Percentiles rank a stretch among this genome's conserved stretches.
Conservation (phyloP, 2,329 filamentous ascomycete genomes). For the Penicillium sp. region DNA sequence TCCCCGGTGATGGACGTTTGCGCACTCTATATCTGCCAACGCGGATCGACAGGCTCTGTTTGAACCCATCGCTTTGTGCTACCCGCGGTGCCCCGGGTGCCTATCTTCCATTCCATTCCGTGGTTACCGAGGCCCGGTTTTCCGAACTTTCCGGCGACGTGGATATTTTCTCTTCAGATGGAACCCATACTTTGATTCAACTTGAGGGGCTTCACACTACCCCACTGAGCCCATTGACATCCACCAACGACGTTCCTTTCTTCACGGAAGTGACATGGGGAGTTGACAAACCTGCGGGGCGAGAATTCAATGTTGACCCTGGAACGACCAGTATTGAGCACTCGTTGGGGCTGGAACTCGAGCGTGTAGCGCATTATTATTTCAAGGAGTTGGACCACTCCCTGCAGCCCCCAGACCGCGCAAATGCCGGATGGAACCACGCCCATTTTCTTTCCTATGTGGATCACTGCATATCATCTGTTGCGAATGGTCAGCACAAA, state of each 20-base stretch:
- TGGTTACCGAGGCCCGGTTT: conserved; percentile 14
- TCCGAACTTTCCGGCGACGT: conserved; percentile 27
- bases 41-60: conserved; percentile 17
- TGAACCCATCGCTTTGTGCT: conserved; percentile 16
- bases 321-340: not conserved
- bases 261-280: conserved; percentile 23
- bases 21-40: conserved; percentile 25
- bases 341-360: conserved; percentile 10
- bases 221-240: conserved; percentile 17
- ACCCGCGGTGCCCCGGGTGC: conserved; percentile 7
- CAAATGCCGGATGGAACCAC: conserved; percentile 8
- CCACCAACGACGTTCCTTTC: conserved; percentile 18
- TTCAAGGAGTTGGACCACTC: conserved; percentile 10
- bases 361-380: conserved; percentile 23
- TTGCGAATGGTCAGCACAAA: conserved; percentile 12
- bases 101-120: conserved; percentile 20
- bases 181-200: conserved; percentile 18
- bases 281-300: conserved; percentile 13
- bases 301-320: not conserved
- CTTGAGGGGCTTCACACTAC: conserved; percentile 26
- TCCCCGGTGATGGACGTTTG: conserved; percentile 22
- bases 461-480: conserved; percentile 9
- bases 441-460: conserved; percentile 17
- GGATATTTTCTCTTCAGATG: conserved; percentile 21
- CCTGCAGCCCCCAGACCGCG: not conserved